Percentiles rank a stretch among this genome's conserved stretches.
Evolutionary conservation across 371 early-diverging fungal species (phyloP).

Genomic region (Syncephalastrum contaminatum): DNA sequence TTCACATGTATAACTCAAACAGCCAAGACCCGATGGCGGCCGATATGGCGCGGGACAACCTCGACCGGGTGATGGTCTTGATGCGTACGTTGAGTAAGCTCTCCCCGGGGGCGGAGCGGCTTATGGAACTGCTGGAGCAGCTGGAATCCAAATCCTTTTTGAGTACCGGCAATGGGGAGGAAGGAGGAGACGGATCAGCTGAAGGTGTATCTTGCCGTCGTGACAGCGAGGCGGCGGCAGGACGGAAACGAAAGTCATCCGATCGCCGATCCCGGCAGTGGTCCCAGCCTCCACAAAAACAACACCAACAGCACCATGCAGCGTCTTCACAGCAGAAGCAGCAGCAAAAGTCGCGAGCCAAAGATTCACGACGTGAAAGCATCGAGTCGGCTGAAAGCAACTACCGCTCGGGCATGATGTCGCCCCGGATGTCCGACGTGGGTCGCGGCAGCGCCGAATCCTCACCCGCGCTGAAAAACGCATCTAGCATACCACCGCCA

Average conservation of each 20-base stretch:
- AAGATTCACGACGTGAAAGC: too few relatives aligned
- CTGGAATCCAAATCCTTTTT: conserved; percentile 10
- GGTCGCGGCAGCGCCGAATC: conserved; percentile 8
- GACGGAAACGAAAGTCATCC: conserved; percentile 8
- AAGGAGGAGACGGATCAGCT: conserved; percentile 9
- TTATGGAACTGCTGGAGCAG: conserved; percentile 24
- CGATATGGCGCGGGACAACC: conserved; percentile 30
- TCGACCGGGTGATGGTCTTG: conserved; percentile 24
- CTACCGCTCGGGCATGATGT: background rate
- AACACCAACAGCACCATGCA: conserved; percentile 1
- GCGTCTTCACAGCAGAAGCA: conserved; percentile 8
- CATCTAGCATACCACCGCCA: background rate
- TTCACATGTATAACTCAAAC: conserved; percentile 43
- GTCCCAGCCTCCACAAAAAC: background rate
- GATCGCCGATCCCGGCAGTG: background rate
- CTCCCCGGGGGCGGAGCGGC: conserved; percentile 19
- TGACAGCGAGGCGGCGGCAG: conserved; percentile 6
- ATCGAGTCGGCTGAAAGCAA: conserved; percentile 2
- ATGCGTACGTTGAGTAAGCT: conserved; percentile 33
- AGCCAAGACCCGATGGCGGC: conserved; percentile 30
- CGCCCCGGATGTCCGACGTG: conserved; percentile 6
- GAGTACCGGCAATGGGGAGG: conserved; percentile 19
- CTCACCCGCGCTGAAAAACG: background rate
- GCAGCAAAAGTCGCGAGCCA: conserved; percentile 4
- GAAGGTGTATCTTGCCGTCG: too few relatives aligned